These are phyloP conservation scores for Hypseocharis bilobata DNA, from an alignment of 441 rosid genomes.

Conservation along the genomic window DNA sequence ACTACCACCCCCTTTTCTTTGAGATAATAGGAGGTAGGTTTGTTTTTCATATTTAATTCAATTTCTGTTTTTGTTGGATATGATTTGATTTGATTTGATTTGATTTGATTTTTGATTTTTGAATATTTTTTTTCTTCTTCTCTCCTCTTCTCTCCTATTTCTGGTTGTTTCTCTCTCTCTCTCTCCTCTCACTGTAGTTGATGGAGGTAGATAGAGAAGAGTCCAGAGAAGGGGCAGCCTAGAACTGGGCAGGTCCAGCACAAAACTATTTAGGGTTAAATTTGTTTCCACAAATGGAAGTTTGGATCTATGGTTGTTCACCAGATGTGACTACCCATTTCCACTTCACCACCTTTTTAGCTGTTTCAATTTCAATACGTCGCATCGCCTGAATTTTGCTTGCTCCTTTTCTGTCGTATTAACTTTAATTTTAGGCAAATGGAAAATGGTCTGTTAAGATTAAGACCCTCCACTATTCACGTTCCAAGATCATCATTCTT, in stretches of 20 bases:
- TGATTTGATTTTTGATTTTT: no score
- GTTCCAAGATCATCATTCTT: conserved; percentile 31
- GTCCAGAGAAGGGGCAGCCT: conserved; percentile 32
- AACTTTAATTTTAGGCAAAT: conserved; percentile 32
- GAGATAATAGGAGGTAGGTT: conserved; percentile 24
- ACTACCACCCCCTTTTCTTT: conserved; percentile 23
- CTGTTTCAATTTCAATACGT: conserved; percentile 27
- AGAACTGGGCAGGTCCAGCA: conserved; percentile 16
- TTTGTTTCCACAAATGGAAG: conserved; percentile 24
- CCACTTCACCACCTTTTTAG: conserved; percentile 26
- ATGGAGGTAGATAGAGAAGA: conserved; percentile 36
- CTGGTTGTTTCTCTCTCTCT: conserved; percentile 22
- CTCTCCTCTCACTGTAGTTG: conserved; percentile 24
- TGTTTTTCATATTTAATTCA: conserved; percentile 24
- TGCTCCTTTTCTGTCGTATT: conserved; percentile 15
- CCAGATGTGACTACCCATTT: conserved; percentile 38
- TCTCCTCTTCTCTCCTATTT: conserved; percentile 7
- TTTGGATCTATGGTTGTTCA: conserved; percentile 34
- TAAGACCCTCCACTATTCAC: conserved; percentile 25
- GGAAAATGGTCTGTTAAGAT: conserved; percentile 34
- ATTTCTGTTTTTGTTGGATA: conserved; percentile 17
- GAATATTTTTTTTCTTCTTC: neutral
- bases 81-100: no score
- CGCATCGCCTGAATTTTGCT: conserved; percentile 25
- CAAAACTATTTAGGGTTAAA: conserved; percentile 18